phyloP scores from a whole-genome alignment of 2,329 filamentous ascomycete species.

The Scedosporium minutisporum region DNA sequence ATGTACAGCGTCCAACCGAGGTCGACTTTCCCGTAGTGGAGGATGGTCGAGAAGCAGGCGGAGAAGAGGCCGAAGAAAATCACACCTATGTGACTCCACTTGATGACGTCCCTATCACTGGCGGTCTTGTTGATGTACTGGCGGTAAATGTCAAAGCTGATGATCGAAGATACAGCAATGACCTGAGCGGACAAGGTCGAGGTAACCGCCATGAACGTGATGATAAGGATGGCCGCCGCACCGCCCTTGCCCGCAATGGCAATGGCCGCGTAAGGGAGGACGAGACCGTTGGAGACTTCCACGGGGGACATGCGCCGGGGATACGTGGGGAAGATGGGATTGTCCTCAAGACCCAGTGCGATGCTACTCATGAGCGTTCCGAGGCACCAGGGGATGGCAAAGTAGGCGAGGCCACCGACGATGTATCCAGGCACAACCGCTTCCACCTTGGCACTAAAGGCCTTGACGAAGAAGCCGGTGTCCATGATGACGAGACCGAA shows the following conservation, averaged over 20 bases:
- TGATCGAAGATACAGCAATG: conserved; percentile 42
- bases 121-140: conserved; percentile 37
- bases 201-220: conserved; percentile 72
- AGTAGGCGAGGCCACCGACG: conserved; percentile 42
- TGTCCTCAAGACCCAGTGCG: conserved; percentile 36
- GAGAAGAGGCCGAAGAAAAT: conserved; percentile 42
- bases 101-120: conserved; percentile 37
- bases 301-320: conserved; percentile 44
- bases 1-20: conserved; percentile 46
- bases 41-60: conserved; percentile 39
- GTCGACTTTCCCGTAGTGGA: conserved; percentile 44
- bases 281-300: conserved; percentile 59
- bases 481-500: conserved; percentile 46
- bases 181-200: conserved; percentile 42
- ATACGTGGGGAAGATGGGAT: conserved; percentile 42
- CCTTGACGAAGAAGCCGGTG: conserved; percentile 43
- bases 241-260: conserved; percentile 62
- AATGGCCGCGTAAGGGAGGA: conserved; percentile 60
- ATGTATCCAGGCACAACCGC: conserved; percentile 43
- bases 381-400: conserved; percentile 43
- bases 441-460: conserved; percentile 35
- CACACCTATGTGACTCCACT: conserved; percentile 41
- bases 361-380: conserved; percentile 40
- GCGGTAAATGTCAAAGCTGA: conserved; percentile 44
- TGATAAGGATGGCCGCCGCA: conserved; percentile 55